phyloP scores from a whole-genome alignment of 495 filamentous ascomycete genomes.

The Halenospora varia region DNA sequence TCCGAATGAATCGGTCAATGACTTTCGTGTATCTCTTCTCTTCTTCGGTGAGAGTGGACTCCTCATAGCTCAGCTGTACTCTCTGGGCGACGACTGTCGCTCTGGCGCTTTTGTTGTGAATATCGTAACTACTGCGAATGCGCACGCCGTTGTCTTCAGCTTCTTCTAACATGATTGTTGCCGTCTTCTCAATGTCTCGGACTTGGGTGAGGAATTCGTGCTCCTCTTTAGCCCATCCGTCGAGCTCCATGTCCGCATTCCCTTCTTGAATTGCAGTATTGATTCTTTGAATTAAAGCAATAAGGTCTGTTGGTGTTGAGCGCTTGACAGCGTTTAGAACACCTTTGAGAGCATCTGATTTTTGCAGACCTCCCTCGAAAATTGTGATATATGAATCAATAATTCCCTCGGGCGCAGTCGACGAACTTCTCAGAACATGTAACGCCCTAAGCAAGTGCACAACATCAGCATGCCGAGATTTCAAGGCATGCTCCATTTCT shows the following conservation, averaged over 20 bases:
- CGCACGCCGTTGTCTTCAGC: slow-evolving; percentile 39
- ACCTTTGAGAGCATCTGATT: slow-evolving; percentile 12
- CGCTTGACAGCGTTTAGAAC: slow-evolving; percentile 35
- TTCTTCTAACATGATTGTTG: slow-evolving; percentile 35
- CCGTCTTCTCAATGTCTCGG: slow-evolving; percentile 32
- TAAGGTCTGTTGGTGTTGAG: slow-evolving; percentile 36
- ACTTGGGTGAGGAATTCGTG: slow-evolving; percentile 33
- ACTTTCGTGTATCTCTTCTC: slow-evolving; percentile 74
- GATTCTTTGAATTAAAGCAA: slow-evolving; percentile 32
- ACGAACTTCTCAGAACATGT: slow-evolving; percentile 8
- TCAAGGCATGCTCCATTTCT: slow-evolving; percentile 21
- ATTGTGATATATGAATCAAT: slow-evolving; percentile 22
- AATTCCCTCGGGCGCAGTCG: slow-evolving; percentile 1
- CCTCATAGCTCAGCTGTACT: slow-evolving; percentile 79
- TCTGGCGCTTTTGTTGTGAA: slow-evolving; percentile 65
- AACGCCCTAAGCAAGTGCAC: slow-evolving; percentile 11
- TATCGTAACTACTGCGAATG: slow-evolving; percentile 72
- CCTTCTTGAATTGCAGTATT: slow-evolving; percentile 27
- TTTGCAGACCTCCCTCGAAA: slow-evolving; percentile 11
- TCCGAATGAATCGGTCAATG: slow-evolving; percentile 57
- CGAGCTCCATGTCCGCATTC: slow-evolving; percentile 12
- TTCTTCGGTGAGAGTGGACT: slow-evolving; percentile 65
- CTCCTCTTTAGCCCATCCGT: slow-evolving; percentile 26
- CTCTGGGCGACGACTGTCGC: slow-evolving; percentile 86
- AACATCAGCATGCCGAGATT: slow-evolving; percentile 27